phyloP scores from a whole-genome alignment of 768 basidiomycete genomes.

The Phlegmacium glaucopus region DNA sequence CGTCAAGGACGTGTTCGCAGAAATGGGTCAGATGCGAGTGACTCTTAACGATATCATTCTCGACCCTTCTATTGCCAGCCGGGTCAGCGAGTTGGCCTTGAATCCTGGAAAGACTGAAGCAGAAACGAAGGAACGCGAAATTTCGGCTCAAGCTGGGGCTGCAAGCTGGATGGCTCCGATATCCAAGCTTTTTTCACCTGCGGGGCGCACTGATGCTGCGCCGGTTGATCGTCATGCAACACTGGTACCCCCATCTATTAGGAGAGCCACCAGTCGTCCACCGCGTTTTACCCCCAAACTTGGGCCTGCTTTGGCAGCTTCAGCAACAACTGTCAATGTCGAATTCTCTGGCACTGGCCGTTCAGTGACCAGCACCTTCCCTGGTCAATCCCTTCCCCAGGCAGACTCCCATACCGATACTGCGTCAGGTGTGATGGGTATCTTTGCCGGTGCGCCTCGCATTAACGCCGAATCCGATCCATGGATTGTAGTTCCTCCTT shows the following conservation, averaged over 20 bases:
- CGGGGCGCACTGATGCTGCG: slow-evolving; percentile 19
- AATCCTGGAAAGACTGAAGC: slow-evolving; percentile 51
- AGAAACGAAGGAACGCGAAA: slow-evolving; percentile 33
- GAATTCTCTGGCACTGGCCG: slow-evolving; percentile 77
- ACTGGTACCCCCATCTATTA: slow-evolving; percentile 6
- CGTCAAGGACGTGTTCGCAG: slow-evolving; percentile 78
- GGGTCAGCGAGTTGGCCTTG: slow-evolving; percentile 69
- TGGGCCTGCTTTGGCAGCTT: slow-evolving; percentile 81
- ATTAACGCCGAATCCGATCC: slow-evolving; percentile 47
- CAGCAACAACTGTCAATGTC: slow-evolving; percentile 91
- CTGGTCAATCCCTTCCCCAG: slow-evolving; percentile 16
- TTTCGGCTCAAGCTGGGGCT: slow-evolving; percentile 23
- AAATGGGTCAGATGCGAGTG: slow-evolving; percentile 78
- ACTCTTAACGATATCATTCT: slow-evolving; percentile 88
- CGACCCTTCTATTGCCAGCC: slow-evolving; percentile 73
- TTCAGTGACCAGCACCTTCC: slow-evolving; percentile 36
- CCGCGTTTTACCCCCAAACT: slow-evolving; percentile 71
- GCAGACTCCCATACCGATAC: slow-evolving; percentile 8
- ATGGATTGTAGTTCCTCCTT: slow-evolving; percentile 67
- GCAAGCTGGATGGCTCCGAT: slow-evolving; percentile 83
- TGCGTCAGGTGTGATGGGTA: slow-evolving; percentile 60
- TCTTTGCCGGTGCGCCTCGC: slow-evolving; percentile 87
- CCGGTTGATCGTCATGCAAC: slow-evolving; percentile 10
- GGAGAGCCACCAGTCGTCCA: slow-evolving; percentile 19
- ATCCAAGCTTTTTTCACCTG: slow-evolving; percentile 66